These are phyloP conservation scores for Monocercomonoides exilis DNA, from an alignment of 78 protist genomes.

Conservation along the genomic window DNA sequence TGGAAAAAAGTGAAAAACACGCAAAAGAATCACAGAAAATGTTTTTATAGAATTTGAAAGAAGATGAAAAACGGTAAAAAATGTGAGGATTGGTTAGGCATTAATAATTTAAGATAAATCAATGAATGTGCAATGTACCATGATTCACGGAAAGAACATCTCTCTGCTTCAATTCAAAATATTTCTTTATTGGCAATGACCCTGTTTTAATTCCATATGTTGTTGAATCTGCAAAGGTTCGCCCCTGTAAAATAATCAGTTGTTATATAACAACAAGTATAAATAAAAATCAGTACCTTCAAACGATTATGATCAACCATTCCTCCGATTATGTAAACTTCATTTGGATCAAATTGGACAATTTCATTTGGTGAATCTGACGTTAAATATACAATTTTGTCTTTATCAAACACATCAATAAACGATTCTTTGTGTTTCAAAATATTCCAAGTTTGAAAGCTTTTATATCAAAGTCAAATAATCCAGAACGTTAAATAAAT, in stretches of 20 bases:
- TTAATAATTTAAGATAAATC: not conserved
- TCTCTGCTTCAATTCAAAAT: not conserved
- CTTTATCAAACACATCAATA: not conserved
- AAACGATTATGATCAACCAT: slow-evolving; percentile 60
- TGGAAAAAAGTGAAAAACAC: not conserved
- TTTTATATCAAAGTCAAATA: not conserved
- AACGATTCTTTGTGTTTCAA: not conserved
- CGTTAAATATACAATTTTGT: not conserved
- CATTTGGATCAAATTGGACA: slow-evolving; percentile 28
- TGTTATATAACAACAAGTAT: not conserved
- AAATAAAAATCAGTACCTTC: slow-evolving; percentile 24
- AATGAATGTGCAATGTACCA: not conserved
- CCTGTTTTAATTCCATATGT: not conserved
- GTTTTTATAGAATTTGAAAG: not conserved
- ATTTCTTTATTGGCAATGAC: not conserved
- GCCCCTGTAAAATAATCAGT: not conserved
- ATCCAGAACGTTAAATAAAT: too few relatives aligned
- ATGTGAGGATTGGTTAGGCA: not conserved
- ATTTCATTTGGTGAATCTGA: slow-evolving; percentile 20
- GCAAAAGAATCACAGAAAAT: not conserved
- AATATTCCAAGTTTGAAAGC: not conserved
- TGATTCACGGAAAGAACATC: slow-evolving; percentile 14
- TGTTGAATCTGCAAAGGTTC: not conserved
- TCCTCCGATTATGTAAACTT: slow-evolving; percentile 57
- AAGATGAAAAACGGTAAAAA: not conserved